Evolutionary conservation across 106 monocot species (phyloP).

Genomic region (Dactylorhiza incarnata): DNA sequence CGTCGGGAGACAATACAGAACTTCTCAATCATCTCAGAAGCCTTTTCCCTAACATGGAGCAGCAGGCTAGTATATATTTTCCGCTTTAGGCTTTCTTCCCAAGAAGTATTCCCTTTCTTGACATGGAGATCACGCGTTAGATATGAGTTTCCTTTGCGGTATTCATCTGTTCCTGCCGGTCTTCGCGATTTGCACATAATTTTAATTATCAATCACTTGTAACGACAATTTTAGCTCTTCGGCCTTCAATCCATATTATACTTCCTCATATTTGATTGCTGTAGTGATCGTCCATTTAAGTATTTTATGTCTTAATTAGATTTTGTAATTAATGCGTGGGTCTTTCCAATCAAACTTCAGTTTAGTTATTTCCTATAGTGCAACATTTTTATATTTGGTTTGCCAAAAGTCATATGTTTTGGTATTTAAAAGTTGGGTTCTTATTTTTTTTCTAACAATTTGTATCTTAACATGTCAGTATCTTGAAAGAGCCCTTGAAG

Average conservation of each 20-base stretch:
- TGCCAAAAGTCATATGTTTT: not conserved
- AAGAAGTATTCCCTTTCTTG: too few relatives aligned
- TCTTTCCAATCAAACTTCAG: not conserved
- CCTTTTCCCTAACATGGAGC: conserved; percentile 5
- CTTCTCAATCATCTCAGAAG: conserved; percentile 8
- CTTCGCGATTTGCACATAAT: not conserved
- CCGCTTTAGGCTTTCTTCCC: not conserved
- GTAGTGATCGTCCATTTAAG: too few relatives aligned
- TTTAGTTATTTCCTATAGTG: not conserved
- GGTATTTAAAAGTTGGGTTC: not conserved
- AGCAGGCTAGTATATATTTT: not conserved
- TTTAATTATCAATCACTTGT: too few relatives aligned
- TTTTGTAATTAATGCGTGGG: not conserved
- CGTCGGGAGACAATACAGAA: not conserved
- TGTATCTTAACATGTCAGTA: not conserved
- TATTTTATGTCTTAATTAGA: not conserved
- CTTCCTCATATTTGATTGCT: too few relatives aligned
- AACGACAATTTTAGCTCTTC: too few relatives aligned
- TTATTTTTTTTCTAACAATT: not conserved
- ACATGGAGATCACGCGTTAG: too few relatives aligned
- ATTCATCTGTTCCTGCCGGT: too few relatives aligned
- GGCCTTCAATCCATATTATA: too few relatives aligned
- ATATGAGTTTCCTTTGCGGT: too few relatives aligned
- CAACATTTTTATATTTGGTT: not conserved
- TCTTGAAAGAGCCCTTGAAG: conserved; percentile 11